Conservation (phyloP, 345 rosid species). For the Euclidium syriacum region DNA sequence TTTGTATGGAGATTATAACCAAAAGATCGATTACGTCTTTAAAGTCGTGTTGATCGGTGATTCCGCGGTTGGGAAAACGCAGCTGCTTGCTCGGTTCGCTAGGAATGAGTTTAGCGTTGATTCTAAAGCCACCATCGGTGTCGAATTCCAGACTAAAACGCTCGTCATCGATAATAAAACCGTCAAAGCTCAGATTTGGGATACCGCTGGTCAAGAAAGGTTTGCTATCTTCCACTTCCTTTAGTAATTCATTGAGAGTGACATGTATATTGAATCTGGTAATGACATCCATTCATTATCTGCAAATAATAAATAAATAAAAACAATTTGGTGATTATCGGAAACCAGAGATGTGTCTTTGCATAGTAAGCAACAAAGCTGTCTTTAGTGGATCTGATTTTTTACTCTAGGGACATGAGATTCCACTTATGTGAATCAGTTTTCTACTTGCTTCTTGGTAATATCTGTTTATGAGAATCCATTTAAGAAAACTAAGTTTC, state of each 20-base stretch:
- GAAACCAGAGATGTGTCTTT: background rate
- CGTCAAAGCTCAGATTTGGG: slow-evolving; percentile 89
- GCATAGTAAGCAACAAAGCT: too few species aligned
- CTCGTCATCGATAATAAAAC: slow-evolving; percentile 70
- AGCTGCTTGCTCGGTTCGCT: slow-evolving; percentile 69
- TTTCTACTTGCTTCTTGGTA: background rate
- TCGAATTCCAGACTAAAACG: slow-evolving; percentile 82
- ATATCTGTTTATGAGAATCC: background rate
- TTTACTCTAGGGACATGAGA: background rate
- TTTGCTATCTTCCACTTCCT: slow-evolving; percentile 6
- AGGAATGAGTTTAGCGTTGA: slow-evolving; percentile 78
- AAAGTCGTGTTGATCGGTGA: slow-evolving; percentile 81
- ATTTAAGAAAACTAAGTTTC: background rate
- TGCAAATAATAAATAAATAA: background rate
- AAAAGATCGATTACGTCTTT: slow-evolving; percentile 82
- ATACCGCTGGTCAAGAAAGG: slow-evolving; percentile 91
- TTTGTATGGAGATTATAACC: slow-evolving; percentile 66
- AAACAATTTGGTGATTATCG: background rate
- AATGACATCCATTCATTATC: background rate
- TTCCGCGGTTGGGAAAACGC: slow-evolving; percentile 82
- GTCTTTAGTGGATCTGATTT: too few species aligned
- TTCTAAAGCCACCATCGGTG: slow-evolving; percentile 87
- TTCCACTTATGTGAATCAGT: background rate
- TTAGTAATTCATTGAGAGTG: background rate
- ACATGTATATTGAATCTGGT: background rate